Evolutionary conservation across 1,284 basidiomycete genomes (phyloP).

Genomic region (Sanghuangporus baumii): DNA sequence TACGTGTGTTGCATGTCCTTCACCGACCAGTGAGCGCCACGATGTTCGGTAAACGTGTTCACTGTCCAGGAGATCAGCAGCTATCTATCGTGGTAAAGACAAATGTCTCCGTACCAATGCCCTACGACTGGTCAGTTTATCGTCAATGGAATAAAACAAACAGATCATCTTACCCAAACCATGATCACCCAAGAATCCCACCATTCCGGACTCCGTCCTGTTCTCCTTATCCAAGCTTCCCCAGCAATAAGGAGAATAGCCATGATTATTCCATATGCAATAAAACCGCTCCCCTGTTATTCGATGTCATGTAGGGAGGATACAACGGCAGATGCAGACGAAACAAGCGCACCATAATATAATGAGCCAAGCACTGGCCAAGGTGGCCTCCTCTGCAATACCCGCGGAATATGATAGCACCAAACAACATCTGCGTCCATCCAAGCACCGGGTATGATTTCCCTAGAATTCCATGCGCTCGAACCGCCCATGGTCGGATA

Average conservation of each 20-base stretch:
- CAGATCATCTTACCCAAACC: constrained; percentile 63
- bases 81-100: constrained; percentile 3
- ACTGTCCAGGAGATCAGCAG: constrained; percentile 36
- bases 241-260: constrained; percentile 80
- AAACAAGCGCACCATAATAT: constrained; percentile 64
- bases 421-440: constrained; percentile 83
- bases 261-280: constrained; percentile 83
- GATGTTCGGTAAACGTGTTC: constrained; percentile 94
- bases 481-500: constrained; percentile 70
- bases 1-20: constrained; percentile 96
- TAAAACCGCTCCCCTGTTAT: constrained; percentile 69
- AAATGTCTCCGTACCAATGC: constrained; percentile 43
- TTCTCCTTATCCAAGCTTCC: constrained; percentile 74
- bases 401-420: constrained; percentile 56
- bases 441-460: constrained; percentile 84
- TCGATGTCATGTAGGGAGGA: neutral
- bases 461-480: constrained; percentile 76
- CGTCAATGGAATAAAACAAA: neutral
- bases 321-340: neutral
- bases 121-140: constrained; percentile 31
- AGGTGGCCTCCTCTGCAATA: constrained; percentile 70
- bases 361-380: constrained; percentile 84
- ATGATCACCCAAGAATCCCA: constrained; percentile 89
- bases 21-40: constrained; percentile 74
- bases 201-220: constrained; percentile 79